Percentiles rank a stretch among this genome's conserved stretches.
phyloP scores from a whole-genome alignment of 1,284 basidiomycete species.

The Peniophora sp. region DNA sequence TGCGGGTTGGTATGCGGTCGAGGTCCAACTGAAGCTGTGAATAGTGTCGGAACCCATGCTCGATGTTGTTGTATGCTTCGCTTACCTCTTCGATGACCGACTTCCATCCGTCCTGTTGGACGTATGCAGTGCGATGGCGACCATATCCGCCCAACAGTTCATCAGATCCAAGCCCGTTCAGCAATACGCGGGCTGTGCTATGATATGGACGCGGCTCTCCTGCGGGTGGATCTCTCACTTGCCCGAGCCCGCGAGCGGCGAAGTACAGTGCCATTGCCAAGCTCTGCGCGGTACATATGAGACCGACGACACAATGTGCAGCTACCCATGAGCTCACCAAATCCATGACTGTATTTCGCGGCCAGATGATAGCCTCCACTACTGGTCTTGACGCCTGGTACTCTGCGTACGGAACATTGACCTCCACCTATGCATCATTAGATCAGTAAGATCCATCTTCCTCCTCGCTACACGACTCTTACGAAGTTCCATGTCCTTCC shows the following conservation, averaged over 20 bases:
- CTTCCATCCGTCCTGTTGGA: slow-evolving; percentile 52
- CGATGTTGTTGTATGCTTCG: background rate
- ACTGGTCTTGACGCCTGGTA: slow-evolving; percentile 44
- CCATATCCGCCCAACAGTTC: slow-evolving; percentile 94
- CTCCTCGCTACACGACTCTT: slow-evolving; percentile 4
- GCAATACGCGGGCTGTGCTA: slow-evolving; percentile 73
- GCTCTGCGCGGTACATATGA: slow-evolving; percentile 48
- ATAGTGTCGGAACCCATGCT: background rate
- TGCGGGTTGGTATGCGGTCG: slow-evolving; percentile 83
- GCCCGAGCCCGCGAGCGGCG: slow-evolving; percentile 74
- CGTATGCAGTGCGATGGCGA: slow-evolving; percentile 77
- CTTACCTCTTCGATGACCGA: slow-evolving; percentile 75
- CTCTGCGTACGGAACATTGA: slow-evolving; percentile 83
- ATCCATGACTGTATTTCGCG: slow-evolving; percentile 86
- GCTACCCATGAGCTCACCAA: slow-evolving; percentile 42
- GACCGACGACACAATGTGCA: background rate
- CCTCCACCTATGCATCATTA: slow-evolving; percentile 49
- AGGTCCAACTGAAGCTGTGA: slow-evolving; percentile 83
- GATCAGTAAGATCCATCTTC: background rate
- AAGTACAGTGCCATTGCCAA: slow-evolving; percentile 91
- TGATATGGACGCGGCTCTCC: slow-evolving; percentile 45
- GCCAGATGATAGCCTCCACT: slow-evolving; percentile 76
- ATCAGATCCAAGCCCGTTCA: slow-evolving; percentile 89
- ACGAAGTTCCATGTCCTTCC: slow-evolving; percentile 86
- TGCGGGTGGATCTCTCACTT: slow-evolving; percentile 30